phyloP scores from a whole-genome alignment of 306 rosid species.

The Cicer chorassanicum region DNA sequence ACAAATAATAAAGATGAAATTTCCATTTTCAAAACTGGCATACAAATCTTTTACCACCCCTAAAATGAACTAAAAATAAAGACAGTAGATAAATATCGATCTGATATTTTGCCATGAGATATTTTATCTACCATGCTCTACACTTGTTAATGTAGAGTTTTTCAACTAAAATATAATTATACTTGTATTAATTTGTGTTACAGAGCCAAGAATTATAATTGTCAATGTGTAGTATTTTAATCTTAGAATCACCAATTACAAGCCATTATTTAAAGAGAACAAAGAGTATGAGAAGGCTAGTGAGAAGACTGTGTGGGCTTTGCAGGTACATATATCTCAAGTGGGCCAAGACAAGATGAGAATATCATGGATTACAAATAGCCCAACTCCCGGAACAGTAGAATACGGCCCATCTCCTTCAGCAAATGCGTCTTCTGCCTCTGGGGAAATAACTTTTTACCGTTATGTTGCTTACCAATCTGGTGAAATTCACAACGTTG shows the following conservation, averaged over 20 bases:
- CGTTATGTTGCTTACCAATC: slow-evolving; percentile 41
- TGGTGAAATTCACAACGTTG: slow-evolving; percentile 68
- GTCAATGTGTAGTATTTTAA: no score
- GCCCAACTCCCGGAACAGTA: slow-evolving; percentile 51
- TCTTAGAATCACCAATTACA: not conserved
- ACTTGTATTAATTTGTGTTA: no score
- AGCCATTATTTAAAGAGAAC: not conserved
- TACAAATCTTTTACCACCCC: no score
- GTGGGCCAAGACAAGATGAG: slow-evolving; percentile 77
- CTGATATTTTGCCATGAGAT: no score
- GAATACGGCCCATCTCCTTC: slow-evolving; percentile 60
- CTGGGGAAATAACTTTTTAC: slow-evolving; percentile 63
- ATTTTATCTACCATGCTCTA: no score
- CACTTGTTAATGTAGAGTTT: no score
- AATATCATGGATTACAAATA: slow-evolving; percentile 72
- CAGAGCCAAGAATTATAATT: no score
- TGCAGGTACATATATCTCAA: slow-evolving; percentile 80
- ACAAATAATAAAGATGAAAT: no score
- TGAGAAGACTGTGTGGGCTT: not conserved
- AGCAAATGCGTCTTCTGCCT: slow-evolving; percentile 39
- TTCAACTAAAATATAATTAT: no score
- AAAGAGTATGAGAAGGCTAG: not conserved
- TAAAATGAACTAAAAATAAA: no score
- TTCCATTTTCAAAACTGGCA: no score
- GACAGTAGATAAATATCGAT: no score